A percentile compares a stretch with the other conserved stretches of the same genome.
Evolutionary conservation across 2,329 filamentous ascomycete species (phyloP).

Genomic region (Hymenoscyphus linearis): DNA sequence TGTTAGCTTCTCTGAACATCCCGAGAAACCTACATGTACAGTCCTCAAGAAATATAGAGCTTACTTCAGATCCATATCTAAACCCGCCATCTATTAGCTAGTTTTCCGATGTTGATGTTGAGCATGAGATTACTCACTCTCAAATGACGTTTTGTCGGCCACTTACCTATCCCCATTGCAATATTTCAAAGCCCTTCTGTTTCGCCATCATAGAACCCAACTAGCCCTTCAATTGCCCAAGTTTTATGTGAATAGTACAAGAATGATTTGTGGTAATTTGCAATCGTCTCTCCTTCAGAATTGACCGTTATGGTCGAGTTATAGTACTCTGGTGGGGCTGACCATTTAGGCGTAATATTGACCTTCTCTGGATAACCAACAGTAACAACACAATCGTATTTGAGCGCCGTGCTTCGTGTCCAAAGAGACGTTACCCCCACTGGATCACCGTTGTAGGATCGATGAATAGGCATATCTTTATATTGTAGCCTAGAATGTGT

Average conservation of each 20-base stretch:
- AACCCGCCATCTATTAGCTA: conserved; percentile 1
- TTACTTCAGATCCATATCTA: conserved; percentile 59
- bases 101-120: neutral
- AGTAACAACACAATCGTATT: conserved; percentile 61
- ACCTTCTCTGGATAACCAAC: conserved; percentile 71
- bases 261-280: conserved; percentile 55
- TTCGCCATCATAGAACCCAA: conserved; percentile 43
- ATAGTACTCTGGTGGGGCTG: conserved; percentile 47
- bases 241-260: conserved; percentile 56
- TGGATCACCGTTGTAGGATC: conserved; percentile 60
- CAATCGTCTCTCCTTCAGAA: conserved; percentile 53
- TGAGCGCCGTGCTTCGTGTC: conserved; percentile 62
- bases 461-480: conserved; percentile 64
- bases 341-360: conserved; percentile 46
- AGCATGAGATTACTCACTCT: conserved; percentile 10
- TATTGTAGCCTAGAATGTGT: conserved; percentile 58
- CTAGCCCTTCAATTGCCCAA: conserved; percentile 51
- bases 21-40: too few relatives aligned
- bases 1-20: conserved; percentile 21
- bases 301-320: conserved; percentile 52
- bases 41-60: neutral
- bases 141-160: conserved; percentile 9
- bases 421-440: conserved; percentile 65
- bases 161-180: conserved; percentile 56
- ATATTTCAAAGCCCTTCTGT: conserved; percentile 46